phyloP scores from a whole-genome alignment of 2,329 filamentous ascomycete species.

The Ilyonectria sp. region DNA sequence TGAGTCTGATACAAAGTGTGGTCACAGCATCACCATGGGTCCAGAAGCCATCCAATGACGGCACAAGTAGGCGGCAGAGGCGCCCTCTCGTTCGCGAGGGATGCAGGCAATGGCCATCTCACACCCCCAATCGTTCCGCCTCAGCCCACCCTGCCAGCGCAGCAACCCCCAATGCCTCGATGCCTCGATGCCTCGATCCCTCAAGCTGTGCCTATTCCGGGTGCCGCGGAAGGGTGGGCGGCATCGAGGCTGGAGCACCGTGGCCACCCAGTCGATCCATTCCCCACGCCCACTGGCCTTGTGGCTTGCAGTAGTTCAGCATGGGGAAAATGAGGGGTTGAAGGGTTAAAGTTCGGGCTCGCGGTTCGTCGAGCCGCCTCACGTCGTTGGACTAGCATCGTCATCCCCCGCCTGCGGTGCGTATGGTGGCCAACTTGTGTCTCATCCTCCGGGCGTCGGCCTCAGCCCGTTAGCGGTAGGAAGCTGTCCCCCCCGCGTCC shows the following conservation, averaged over 20 bases:
- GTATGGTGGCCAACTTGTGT: not conserved
- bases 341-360: constrained; percentile 24
- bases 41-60: not conserved
- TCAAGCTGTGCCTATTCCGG: constrained; percentile 14
- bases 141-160: constrained; percentile 2
- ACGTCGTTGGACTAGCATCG: constrained; percentile 6
- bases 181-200: not conserved
- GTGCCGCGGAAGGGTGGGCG: constrained; percentile 20
- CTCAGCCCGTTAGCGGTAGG: constrained; percentile 14
- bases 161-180: not conserved
- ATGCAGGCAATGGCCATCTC: constrained; percentile 7
- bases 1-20: not conserved
- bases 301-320: constrained; percentile 48
- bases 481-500: constrained; percentile 11
- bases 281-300: constrained; percentile 27
- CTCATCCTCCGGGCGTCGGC: constrained; percentile 8
- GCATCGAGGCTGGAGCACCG: constrained; percentile 4
- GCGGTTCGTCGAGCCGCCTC: constrained; percentile 25
- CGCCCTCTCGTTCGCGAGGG: constrained; percentile 13
- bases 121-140: constrained; percentile 3
- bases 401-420: constrained; percentile 5
- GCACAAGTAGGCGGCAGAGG: not conserved
- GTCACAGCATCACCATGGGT: not conserved
- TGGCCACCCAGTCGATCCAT: constrained; percentile 25
- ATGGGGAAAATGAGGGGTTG: constrained; percentile 48